Conservation (phyloP, 2,329 filamentous ascomycete species). For the Penicillium polonicum region DNA sequence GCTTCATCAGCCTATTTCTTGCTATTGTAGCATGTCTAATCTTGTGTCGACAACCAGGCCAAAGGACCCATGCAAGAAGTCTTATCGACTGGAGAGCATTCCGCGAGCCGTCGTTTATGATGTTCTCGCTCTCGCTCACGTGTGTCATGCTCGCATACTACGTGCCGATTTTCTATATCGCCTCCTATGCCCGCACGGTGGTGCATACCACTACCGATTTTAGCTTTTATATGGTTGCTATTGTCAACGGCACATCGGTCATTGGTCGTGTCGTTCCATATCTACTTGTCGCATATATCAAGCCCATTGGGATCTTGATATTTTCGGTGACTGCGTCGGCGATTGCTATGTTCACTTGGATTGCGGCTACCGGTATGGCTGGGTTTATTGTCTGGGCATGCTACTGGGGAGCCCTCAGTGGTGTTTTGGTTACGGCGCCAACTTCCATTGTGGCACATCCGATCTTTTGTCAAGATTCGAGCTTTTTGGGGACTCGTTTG, state of each 20-base stretch:
- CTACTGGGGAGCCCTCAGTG: conserved; percentile 34
- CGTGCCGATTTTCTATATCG: conserved; percentile 46
- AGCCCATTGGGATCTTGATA: conserved; percentile 27
- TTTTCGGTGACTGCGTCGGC: conserved; percentile 23
- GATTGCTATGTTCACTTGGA: conserved; percentile 36
- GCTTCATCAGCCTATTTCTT: conserved; percentile 51
- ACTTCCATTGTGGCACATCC: conserved; percentile 33
- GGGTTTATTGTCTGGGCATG: conserved; percentile 35
- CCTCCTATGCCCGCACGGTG: conserved; percentile 43
- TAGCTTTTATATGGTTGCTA: conserved; percentile 50
- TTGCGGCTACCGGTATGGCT: conserved; percentile 21
- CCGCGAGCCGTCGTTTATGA: conserved; percentile 42
- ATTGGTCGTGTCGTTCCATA: conserved; percentile 52
- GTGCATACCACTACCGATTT: conserved; percentile 51
- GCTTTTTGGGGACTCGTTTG: conserved; percentile 31
- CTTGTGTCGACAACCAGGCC: conserved; percentile 42
- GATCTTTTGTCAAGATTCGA: conserved; percentile 27
- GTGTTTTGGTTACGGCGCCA: conserved; percentile 32
- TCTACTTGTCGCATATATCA: conserved; percentile 37
- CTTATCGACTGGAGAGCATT: conserved; percentile 43
- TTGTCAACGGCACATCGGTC: conserved; percentile 53
- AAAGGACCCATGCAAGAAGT: conserved; percentile 38
- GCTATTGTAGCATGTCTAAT: conserved; percentile 36
- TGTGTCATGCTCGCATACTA: conserved; percentile 50
- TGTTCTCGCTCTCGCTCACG: conserved; percentile 47